A percentile compares a stretch with the other conserved stretches of the same genome.
Evolutionary conservation across 345 rosid species (phyloP).

Genomic region (Rhizophora apiculata): DNA sequence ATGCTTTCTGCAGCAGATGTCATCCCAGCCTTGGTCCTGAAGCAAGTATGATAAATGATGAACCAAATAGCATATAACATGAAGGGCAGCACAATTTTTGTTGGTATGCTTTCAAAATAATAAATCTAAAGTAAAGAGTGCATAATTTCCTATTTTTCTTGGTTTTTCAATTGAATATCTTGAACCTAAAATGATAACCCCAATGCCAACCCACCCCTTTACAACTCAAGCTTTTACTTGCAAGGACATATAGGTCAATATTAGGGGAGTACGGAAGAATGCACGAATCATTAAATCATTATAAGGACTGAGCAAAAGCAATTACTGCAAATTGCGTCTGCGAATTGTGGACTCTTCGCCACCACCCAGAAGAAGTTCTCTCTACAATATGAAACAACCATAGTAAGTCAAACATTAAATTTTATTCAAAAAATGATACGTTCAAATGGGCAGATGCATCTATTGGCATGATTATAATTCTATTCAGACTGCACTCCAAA

Average conservation of each 20-base stretch:
- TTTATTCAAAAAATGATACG: neutral
- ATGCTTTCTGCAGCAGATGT: conserved; percentile 95
- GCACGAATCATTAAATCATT: neutral
- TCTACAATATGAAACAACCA: conserved; percentile 36
- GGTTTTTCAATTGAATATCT: neutral
- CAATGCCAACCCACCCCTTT: neutral
- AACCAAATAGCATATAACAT: neutral
- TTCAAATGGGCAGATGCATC: neutral
- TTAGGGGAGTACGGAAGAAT: neutral
- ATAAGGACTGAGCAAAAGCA: conserved; percentile 1
- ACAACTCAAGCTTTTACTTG: neutral
- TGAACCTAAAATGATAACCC: neutral
- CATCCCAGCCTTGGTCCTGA: conserved; percentile 92
- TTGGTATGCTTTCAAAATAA: neutral
- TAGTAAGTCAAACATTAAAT: neutral
- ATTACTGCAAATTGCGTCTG: conserved; percentile 86
- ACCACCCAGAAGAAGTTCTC: conserved; percentile 91
- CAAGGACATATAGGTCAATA: neutral
- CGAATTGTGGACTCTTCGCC: conserved; percentile 90
- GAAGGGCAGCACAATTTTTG: too few relatives aligned
- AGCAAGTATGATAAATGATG: neutral
- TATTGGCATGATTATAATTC: neutral
- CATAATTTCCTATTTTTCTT: neutral
- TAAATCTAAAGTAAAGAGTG: neutral
- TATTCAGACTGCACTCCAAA: too few relatives aligned